phyloP scores from a whole-genome alignment of 2,329 filamentous ascomycete genomes.

The Fusarium abutilonis region DNA sequence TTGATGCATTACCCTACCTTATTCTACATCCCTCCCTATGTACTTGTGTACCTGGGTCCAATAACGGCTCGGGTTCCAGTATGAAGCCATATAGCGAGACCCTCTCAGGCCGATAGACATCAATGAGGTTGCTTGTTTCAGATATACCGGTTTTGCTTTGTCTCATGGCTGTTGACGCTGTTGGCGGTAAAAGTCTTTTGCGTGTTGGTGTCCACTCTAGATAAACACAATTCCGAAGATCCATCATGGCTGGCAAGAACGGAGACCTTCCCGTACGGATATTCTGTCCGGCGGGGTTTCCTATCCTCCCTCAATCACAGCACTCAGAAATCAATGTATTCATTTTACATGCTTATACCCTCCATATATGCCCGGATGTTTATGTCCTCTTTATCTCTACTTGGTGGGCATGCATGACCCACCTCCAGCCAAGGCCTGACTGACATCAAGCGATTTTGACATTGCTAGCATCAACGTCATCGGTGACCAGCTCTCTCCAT shows the following conservation, averaged over 20 bases:
- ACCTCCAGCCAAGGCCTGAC: conserved; percentile 28
- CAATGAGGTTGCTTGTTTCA: conserved; percentile 10
- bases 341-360: neutral
- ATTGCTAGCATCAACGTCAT: conserved; percentile 32
- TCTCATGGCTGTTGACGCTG: conserved; percentile 4
- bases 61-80: no score
- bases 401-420: conserved; percentile 9
- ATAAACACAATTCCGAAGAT: neutral
- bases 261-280: neutral
- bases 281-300: neutral
- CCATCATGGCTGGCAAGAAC: neutral
- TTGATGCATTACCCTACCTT: no score
- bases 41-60: no score
- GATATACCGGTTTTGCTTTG: conserved; percentile 7
- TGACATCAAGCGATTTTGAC: conserved; percentile 22
- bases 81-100: no score
- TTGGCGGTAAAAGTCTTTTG: conserved; percentile 9
- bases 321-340: neutral
- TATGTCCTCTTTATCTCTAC: conserved; percentile 3
- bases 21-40: no score
- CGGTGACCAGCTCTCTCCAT: conserved; percentile 25
- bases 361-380: conserved; percentile 1
- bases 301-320: neutral
- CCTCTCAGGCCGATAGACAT: neutral
- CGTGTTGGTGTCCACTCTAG: conserved; percentile 1